These are phyloP conservation scores for Fremontodendron californicum DNA, from an alignment of 345 rosid genomes.

Conservation along the genomic window DNA sequence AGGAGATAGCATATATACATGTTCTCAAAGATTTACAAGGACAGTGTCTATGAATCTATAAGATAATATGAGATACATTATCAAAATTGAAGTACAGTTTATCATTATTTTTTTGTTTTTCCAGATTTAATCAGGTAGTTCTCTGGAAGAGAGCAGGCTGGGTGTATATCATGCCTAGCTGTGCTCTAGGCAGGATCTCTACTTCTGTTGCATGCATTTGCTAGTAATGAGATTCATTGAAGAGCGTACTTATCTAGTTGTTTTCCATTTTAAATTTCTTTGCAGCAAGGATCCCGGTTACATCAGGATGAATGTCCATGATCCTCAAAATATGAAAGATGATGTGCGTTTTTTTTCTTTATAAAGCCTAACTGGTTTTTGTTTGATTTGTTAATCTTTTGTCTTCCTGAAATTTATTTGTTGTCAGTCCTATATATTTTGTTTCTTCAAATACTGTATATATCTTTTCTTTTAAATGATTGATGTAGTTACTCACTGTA, in stretches of 20 bases:
- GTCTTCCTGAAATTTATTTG: neutral
- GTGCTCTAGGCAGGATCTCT: neutral
- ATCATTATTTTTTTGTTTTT: neutral
- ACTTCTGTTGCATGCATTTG: neutral
- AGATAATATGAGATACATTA: neutral
- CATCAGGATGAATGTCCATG: constrained; percentile 77
- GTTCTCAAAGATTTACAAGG: neutral
- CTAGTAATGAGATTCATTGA: neutral
- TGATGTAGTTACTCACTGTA: neutral
- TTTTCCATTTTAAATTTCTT: constrained; percentile 11
- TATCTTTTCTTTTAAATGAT: neutral
- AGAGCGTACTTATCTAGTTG: constrained; percentile 1
- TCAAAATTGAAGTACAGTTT: neutral
- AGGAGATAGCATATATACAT: neutral
- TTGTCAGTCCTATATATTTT: neutral
- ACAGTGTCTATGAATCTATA: neutral
- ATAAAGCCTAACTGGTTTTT: neutral
- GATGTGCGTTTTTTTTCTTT: constrained; percentile 47
- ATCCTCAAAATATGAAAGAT: constrained; percentile 87
- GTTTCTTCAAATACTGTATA: neutral
- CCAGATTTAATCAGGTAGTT: neutral
- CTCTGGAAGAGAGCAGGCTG: neutral
- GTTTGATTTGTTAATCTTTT: neutral
- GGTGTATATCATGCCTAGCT: neutral
- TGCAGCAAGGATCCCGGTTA: constrained; percentile 96